phyloP scores from a whole-genome alignment of 2,329 filamentous ascomycete genomes.

The Diaporthe capsici region DNA sequence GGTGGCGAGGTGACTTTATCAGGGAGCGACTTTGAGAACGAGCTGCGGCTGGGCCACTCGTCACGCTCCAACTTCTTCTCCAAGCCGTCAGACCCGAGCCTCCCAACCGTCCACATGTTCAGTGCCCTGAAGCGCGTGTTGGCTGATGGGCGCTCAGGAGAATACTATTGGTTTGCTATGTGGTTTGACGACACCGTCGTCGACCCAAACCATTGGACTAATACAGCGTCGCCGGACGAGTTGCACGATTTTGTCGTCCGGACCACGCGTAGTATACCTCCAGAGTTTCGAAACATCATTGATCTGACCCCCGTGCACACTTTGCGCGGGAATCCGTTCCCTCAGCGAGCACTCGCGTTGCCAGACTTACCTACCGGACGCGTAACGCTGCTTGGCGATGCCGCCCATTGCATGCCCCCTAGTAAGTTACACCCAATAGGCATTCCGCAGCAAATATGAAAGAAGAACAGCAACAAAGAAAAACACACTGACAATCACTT shows the following conservation, averaged over 20 bases:
- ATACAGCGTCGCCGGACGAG: not conserved
- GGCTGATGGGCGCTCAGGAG: not conserved
- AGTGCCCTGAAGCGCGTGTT: not conserved
- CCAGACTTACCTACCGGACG: not conserved
- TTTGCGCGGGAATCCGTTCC: not conserved
- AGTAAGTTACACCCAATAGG: not conserved
- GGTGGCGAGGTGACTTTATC: not conserved
- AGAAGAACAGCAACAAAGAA: not conserved
- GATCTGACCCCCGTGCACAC: not conserved
- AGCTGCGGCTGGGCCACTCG: constrained; percentile 5
- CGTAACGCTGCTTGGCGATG: not conserved
- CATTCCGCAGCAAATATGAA: too few relatives aligned
- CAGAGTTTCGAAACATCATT: not conserved
- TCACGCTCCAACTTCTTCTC: not conserved
- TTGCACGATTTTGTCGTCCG: not conserved
- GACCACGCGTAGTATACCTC: not conserved
- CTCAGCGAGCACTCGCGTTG: not conserved
- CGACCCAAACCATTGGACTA: not conserved
- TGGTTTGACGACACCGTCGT: not conserved
- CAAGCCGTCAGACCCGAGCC: not conserved
- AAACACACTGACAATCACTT: not conserved
- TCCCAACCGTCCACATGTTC: not conserved
- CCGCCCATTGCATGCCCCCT: constrained; percentile 6
- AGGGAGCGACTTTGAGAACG: constrained; percentile 8
- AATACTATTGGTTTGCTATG: constrained; percentile 1